phyloP scores from a whole-genome alignment of 345 rosid genomes.

The Salix koriyanagi region DNA sequence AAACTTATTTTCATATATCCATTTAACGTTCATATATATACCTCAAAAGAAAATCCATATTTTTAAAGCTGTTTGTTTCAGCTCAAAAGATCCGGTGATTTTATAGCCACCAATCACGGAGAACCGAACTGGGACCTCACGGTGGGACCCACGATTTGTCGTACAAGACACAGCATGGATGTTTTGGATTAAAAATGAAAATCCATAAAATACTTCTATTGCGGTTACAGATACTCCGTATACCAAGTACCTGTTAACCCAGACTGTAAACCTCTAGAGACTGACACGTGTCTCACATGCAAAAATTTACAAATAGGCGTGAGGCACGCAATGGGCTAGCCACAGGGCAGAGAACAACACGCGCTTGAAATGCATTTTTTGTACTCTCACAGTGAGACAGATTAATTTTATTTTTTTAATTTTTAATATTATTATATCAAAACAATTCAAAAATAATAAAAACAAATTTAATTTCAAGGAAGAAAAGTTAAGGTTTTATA shows the following conservation, averaged over 20 bases:
- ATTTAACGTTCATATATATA: too few species aligned
- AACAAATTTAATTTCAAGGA: too few species aligned
- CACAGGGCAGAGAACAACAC: neutral
- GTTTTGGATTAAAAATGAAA: too few species aligned
- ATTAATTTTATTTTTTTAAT: too few species aligned
- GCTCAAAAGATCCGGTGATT: neutral
- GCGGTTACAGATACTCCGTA: neutral
- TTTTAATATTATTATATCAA: too few species aligned
- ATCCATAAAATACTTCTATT: too few species aligned
- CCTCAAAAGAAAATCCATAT: too few species aligned
- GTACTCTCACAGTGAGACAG: too few species aligned
- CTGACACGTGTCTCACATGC: slow-evolving; percentile 11
- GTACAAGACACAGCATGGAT: neutral
- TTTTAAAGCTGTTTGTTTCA: neutral
- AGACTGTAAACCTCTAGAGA: neutral
- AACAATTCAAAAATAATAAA: too few species aligned
- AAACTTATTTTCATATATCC: too few species aligned
- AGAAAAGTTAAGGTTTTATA: too few species aligned
- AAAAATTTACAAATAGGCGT: neutral
- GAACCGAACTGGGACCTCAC: neutral
- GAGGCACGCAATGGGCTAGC: neutral
- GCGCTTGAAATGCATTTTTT: neutral
- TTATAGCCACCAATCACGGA: slow-evolving; percentile 20
- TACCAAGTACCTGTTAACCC: neutral
- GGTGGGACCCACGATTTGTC: neutral